A percentile compares a stretch with the other conserved stretches of the same genome.
Evolutionary conservation across 345 rosid species (phyloP).

Genomic region (Mallotus nudiflorus): DNA sequence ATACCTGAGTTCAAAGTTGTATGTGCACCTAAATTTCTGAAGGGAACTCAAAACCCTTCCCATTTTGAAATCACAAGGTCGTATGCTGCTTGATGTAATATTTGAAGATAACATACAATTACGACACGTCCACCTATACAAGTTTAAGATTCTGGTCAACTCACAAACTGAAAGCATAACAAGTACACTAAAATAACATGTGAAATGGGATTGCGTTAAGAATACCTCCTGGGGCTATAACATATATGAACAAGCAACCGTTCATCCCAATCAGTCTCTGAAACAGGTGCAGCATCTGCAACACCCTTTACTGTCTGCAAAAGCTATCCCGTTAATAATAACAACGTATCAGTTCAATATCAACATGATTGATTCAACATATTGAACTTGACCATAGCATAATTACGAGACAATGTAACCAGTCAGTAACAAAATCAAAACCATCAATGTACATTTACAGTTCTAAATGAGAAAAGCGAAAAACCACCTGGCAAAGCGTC

Average conservation of each 20-base stretch:
- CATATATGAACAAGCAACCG: conserved; percentile 76
- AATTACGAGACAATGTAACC: not conserved
- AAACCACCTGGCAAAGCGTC: conserved; percentile 64
- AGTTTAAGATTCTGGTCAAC: conserved; percentile 14
- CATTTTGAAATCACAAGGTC: conserved; percentile 90
- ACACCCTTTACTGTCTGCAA: conserved; percentile 71
- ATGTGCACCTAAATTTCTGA: conserved; percentile 69
- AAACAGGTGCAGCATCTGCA: conserved; percentile 60
- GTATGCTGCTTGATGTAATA: conserved; percentile 64
- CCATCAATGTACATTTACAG: not conserved
- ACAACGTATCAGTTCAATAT: not conserved
- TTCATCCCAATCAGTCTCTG: conserved; percentile 50
- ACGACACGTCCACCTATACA: conserved; percentile 81
- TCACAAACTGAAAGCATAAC: not conserved
- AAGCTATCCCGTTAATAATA: conserved; percentile 18
- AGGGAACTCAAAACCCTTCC: conserved; percentile 75
- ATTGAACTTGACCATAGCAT: not conserved
- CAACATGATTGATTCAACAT: not conserved
- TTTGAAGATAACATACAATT: conserved; percentile 57
- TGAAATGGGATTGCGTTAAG: not conserved
- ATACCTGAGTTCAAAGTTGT: conserved; percentile 77
- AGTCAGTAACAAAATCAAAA: too few species aligned
- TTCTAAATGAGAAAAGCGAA: not conserved
- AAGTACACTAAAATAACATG: not conserved
- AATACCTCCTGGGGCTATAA: conserved; percentile 87